Conservation (phyloP, 495 filamentous ascomycete genomes). For the Tuber brumale region DNA sequence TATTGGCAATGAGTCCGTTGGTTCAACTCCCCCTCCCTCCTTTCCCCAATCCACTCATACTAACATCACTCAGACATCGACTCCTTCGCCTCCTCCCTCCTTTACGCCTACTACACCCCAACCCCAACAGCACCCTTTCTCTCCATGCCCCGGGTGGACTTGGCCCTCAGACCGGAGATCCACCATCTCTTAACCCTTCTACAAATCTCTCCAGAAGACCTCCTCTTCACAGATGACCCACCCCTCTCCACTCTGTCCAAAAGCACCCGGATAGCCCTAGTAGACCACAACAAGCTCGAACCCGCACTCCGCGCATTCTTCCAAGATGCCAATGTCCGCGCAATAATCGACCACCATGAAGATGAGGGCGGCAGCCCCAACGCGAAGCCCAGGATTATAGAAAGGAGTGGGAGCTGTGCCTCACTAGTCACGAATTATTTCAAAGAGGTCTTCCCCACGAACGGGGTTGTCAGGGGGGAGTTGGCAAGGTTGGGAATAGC, state of each 20-base stretch:
- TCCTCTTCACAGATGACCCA: conserved; percentile 41
- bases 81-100: conserved; percentile 76
- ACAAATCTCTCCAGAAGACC: conserved; percentile 51
- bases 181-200: conserved; percentile 48
- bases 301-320: conserved; percentile 48
- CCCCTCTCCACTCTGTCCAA: conserved; percentile 35
- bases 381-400: conserved; percentile 56
- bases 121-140: conserved; percentile 70
- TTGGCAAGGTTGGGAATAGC: conserved; percentile 71
- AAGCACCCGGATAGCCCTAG: conserved; percentile 52
- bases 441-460: conserved; percentile 51
- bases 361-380: conserved; percentile 57
- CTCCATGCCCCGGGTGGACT: conserved; percentile 63
- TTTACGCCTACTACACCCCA: conserved; percentile 64
- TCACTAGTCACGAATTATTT: conserved; percentile 66
- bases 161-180: conserved; percentile 75
- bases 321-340: conserved; percentile 47
- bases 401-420: conserved; percentile 63
- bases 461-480: conserved; percentile 44
- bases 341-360: conserved; percentile 88
- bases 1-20: conserved; percentile 67
- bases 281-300: conserved; percentile 83
- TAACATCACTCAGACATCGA: conserved; percentile 62
- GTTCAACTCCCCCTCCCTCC: conserved; percentile 41
- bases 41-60: conserved; percentile 19